Evolutionary conservation across 495 filamentous ascomycete species (phyloP), one percentile per base, ranked within the genome.

Genomic region (Daldinia childiae): DNA sequence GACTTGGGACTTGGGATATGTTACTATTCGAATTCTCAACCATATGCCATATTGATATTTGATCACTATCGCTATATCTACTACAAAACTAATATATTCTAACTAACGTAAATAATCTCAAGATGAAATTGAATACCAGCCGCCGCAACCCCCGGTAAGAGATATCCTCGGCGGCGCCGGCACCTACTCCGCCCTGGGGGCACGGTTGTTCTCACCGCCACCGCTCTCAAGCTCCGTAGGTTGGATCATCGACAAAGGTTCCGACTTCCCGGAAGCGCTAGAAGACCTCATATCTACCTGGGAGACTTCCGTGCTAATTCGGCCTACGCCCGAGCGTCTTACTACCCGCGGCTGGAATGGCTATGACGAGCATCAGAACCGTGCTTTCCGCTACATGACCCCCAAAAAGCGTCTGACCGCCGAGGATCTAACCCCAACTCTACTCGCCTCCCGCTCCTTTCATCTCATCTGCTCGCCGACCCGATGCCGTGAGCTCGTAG

Each of bases 321-420:
- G 94, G 34, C 82, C 88, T 57, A 87, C 90, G 12, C 85, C 85
- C 6, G 76, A 86, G 2, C 87, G 93, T 34, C 81, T 92, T 14
- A 98, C 95, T 12, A 98, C 95, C 0, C 88, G 93, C 26, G 94
- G 91, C 32, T 97, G 92, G 91, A 98, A 98, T 76, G 90, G 91
- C 60, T 98, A 98, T 78, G 87, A 80, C 51, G 70, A 82, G 43
- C 81, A 82, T 64, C 76, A 82, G 62, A 78, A 81, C 64, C 80
- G 85, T 81, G 91, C 89, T 21, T 99, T 99, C 85, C 88, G 87
- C 78, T 99, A 97, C 79, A 83, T 89, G 51, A 98, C 93, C 8
- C 91, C 91, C 5, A 99, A 97, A 79, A 82, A 92, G 62, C 90
- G 94, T 34, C 82, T 99, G 5, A 79, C 80, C 0, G 80, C 79